Conservation (phyloP, 495 filamentous ascomycete species). For the Penicillium roqueforti region DNA sequence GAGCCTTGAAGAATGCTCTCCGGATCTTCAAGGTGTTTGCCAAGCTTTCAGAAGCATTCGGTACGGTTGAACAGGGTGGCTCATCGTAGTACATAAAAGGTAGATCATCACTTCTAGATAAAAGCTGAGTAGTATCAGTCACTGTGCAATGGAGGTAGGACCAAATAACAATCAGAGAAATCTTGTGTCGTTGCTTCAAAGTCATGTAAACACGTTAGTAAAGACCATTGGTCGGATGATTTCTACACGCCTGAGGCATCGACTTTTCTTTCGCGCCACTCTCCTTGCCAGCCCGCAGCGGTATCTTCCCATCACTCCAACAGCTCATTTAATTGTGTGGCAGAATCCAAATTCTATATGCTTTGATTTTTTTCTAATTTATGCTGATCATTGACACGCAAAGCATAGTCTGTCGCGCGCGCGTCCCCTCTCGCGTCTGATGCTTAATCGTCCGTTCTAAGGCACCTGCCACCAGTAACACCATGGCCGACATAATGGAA, state of each 20-base stretch:
- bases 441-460: conserved; percentile 2
- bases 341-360: not conserved
- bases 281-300: not conserved
- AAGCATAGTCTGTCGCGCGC: not conserved
- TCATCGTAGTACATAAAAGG: not conserved
- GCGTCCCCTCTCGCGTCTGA: conserved; percentile 7
- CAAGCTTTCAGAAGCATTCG: conserved; percentile 6
- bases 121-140: not conserved
- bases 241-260: conserved; percentile 1
- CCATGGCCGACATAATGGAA: conserved; percentile 29
- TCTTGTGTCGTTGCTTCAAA: conserved; percentile 1
- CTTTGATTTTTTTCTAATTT: not conserved
- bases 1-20: not conserved
- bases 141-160: not conserved
- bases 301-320: not conserved
- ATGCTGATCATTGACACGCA: not conserved
- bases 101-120: not conserved
- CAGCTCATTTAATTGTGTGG: not conserved
- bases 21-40: not conserved
- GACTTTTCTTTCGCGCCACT: conserved; percentile 5
- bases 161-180: not conserved
- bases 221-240: not conserved
- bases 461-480: not conserved
- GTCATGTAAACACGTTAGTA: conserved; percentile 3
- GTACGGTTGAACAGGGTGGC: conserved; percentile 12